These are phyloP conservation scores for Macrolepiota fuliginosa DNA, from an alignment of 768 basidiomycete genomes.

Conservation along the genomic window DNA sequence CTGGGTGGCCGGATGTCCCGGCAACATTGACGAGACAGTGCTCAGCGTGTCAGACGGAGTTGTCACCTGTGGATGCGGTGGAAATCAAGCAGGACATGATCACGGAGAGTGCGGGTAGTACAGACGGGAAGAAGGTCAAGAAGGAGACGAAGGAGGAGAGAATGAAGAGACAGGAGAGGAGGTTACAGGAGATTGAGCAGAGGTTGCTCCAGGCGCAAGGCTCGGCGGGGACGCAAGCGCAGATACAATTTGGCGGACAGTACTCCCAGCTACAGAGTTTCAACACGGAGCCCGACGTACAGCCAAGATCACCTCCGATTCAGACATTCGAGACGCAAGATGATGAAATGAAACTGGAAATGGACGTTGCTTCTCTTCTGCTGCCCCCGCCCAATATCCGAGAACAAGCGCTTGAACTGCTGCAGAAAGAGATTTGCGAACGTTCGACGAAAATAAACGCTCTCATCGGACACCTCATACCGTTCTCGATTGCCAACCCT, in stretches of 20 bases:
- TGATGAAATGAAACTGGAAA: constrained; percentile 6
- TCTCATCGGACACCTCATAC: constrained; percentile 74
- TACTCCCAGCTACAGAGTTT: background rate
- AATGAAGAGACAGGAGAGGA: constrained; percentile 61
- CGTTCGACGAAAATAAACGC: constrained; percentile 89
- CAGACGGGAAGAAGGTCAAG: constrained; percentile 42
- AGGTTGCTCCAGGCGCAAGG: background rate
- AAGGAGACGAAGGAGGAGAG: constrained; percentile 31
- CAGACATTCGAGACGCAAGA: background rate
- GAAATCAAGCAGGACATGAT: constrained; percentile 69
- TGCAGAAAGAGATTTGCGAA: constrained; percentile 50
- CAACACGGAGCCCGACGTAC: background rate
- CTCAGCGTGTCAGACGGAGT: constrained; percentile 70
- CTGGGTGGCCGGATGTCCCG: constrained; percentile 75
- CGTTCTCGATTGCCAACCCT: constrained; percentile 82
- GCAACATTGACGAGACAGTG: constrained; percentile 63
- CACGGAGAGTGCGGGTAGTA: constrained; percentile 27
- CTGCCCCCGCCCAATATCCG: background rate
- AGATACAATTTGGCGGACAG: background rate
- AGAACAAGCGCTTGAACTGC: constrained; percentile 1
- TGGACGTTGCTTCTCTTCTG: background rate
- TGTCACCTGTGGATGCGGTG: constrained; percentile 73
- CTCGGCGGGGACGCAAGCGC: background rate
- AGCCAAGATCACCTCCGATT: background rate
- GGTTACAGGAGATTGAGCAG: constrained; percentile 47